phyloP scores from a whole-genome alignment of 768 basidiomycete species.

The Udeniomyces megalosporus region DNA sequence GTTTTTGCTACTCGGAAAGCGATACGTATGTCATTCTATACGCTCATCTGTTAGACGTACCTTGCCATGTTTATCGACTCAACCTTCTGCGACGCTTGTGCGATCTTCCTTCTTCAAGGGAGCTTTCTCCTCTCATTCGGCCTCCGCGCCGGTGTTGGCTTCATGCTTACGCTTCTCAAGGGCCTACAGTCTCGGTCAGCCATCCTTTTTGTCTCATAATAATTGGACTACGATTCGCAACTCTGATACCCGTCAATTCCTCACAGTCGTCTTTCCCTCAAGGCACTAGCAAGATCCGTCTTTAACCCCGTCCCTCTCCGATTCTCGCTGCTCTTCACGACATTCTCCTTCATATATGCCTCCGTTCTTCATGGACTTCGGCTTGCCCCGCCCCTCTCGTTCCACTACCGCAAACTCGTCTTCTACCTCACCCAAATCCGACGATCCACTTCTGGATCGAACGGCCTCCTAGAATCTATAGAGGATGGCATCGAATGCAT shows the following conservation, averaged over 20 bases:
- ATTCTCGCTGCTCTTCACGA: slow-evolving; percentile 11
- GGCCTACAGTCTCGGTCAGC: not conserved
- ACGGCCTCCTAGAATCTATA: slow-evolving; percentile 3
- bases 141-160: slow-evolving; percentile 12
- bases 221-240: too few relatives aligned
- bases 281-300: not conserved
- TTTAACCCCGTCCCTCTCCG: not conserved
- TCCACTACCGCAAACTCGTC: not conserved
- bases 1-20: slow-evolving; percentile 21
- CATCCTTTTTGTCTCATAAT: too few relatives aligned
- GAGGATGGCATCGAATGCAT: slow-evolving; percentile 12
- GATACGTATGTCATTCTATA: not conserved
- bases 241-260: not conserved
- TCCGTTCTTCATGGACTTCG: slow-evolving; percentile 5
- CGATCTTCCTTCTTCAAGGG: not conserved
- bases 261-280: not conserved
- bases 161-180: slow-evolving; percentile 1
- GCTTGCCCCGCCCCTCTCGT: not conserved
- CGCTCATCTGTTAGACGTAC: not conserved
- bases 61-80: too few relatives aligned
- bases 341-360: slow-evolving; percentile 8
- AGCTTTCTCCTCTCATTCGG: slow-evolving; percentile 12
- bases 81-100: too few relatives aligned
- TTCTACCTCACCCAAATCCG: slow-evolving; percentile 6
- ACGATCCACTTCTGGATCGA: not conserved